Conservation (phyloP, 345 rosid species). For the Tarenaya hassleriana region DNA sequence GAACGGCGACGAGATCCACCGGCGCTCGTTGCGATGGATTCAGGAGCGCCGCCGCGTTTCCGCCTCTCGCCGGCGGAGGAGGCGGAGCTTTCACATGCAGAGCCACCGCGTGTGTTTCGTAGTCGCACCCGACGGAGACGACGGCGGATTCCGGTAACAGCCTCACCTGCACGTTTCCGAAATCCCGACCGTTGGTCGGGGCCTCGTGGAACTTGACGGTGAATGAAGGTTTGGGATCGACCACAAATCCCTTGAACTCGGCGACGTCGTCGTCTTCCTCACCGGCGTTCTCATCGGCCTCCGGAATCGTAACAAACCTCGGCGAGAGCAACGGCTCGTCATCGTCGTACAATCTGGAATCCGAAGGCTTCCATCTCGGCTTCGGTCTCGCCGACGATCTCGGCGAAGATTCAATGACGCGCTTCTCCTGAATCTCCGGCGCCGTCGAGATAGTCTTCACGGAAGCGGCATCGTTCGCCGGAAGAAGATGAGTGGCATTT, state of each 20-base stretch:
- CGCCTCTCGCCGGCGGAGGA: constrained; percentile 7
- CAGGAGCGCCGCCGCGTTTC: constrained; percentile 18
- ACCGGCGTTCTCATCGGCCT: constrained; percentile 49
- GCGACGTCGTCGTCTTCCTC: constrained; percentile 35
- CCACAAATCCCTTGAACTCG: constrained; percentile 78
- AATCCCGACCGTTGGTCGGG: constrained; percentile 29
- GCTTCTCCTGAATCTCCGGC: constrained; percentile 32
- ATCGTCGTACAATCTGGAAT: constrained; percentile 55
- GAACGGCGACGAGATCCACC: constrained; percentile 64
- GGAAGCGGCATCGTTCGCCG: constrained; percentile 18
- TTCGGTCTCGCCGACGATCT: constrained; percentile 15
- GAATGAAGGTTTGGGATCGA: constrained; percentile 39
- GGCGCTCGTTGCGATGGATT: constrained; percentile 53
- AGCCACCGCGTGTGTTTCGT: constrained; percentile 60
- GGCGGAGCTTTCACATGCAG: constrained; percentile 58
- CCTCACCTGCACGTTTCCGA: constrained; percentile 46
- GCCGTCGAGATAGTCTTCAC: constrained; percentile 10
- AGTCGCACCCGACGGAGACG: constrained; percentile 47
- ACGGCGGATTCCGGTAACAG: constrained; percentile 61
- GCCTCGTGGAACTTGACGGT: constrained; percentile 41
- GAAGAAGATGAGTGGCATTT: neutral
- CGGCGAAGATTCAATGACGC: constrained; percentile 33
- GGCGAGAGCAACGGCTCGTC: constrained; percentile 72
- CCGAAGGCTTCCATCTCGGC: constrained; percentile 11
- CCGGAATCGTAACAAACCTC: constrained; percentile 57